A percentile compares a stretch with the other conserved stretches of the same genome.
Conservation (phyloP, 2,329 filamentous ascomycete genomes). For the Leptographium radiaticola region DNA sequence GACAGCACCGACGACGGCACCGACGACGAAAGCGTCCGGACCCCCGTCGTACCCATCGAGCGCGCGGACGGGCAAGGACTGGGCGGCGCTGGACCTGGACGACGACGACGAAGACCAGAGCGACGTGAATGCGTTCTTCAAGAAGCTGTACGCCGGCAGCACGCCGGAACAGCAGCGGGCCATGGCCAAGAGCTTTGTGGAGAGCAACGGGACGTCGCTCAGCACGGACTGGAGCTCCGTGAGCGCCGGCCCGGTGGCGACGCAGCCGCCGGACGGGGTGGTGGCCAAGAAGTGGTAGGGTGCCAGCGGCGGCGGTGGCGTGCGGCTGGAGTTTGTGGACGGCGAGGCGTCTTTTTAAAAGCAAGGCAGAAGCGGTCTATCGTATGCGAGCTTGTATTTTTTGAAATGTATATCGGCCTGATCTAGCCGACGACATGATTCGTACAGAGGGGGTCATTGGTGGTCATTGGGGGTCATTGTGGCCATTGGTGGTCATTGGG, state of each 20-base stretch:
- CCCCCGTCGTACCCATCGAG: conserved; percentile 70
- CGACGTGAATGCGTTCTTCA: conserved; percentile 75
- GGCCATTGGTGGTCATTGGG: too few relatives aligned
- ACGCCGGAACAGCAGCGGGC: conserved; percentile 72
- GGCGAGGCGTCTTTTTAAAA: too few relatives aligned
- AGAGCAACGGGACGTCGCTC: conserved; percentile 85
- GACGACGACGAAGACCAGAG: conserved; percentile 44
- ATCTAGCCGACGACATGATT: too few relatives aligned
- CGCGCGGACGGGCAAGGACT: conserved; percentile 75
- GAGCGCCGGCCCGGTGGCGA: conserved; percentile 56
- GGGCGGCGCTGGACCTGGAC: conserved; percentile 60
- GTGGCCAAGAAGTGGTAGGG: conserved; percentile 57
- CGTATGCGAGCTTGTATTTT: too few relatives aligned
- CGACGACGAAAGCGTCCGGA: background rate
- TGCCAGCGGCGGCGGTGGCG: too few relatives aligned
- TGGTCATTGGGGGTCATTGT: too few relatives aligned
- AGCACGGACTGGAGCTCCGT: conserved; percentile 91
- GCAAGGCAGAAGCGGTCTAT: too few relatives aligned
- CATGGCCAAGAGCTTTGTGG: conserved; percentile 95
- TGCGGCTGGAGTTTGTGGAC: too few relatives aligned
- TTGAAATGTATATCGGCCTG: too few relatives aligned
- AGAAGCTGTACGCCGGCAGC: conserved; percentile 67
- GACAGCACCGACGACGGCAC: background rate
- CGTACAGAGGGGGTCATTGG: too few relatives aligned
- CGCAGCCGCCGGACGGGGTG: conserved; percentile 61